Conservation (phyloP, 2,329 filamentous ascomycete species). For the Cadophora luteo-olivacea region DNA sequence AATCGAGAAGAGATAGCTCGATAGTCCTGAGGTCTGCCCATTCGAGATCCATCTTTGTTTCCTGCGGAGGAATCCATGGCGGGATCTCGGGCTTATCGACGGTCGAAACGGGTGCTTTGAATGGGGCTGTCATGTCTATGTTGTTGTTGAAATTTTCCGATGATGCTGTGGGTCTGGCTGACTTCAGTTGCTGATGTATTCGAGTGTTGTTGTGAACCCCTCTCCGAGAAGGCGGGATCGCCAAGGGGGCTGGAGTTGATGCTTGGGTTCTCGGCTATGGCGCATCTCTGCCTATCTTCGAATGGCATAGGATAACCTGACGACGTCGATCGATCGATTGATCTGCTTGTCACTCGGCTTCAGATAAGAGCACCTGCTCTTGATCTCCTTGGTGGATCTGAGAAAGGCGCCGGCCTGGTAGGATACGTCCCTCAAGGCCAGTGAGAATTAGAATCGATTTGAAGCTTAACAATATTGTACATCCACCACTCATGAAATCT, state of each 20-base stretch:
- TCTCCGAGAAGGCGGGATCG: not conserved
- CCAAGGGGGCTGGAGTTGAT: not conserved
- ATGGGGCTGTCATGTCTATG: conserved; percentile 44
- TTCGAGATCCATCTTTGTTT: conserved; percentile 52
- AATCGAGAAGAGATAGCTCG: conserved; percentile 52
- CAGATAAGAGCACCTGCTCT: too few relatives aligned
- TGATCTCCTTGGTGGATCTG: too few relatives aligned
- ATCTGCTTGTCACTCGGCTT: not conserved
- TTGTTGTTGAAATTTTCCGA: not conserved
- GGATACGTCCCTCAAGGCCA: too few relatives aligned
- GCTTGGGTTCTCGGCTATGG: not conserved
- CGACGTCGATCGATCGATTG: not conserved
- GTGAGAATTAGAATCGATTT: too few relatives aligned
- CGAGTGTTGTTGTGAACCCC: not conserved
- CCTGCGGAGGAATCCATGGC: conserved; percentile 51
- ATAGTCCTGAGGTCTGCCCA: conserved; percentile 52
- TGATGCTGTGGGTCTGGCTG: not conserved
- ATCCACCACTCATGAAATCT: too few relatives aligned
- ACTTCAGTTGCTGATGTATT: not conserved
- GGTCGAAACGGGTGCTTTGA: conserved; percentile 49
- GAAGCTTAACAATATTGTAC: too few relatives aligned
- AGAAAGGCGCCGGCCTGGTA: too few relatives aligned
- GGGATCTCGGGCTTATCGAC: conserved; percentile 51
- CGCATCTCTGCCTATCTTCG: not conserved
- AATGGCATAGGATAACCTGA: not conserved